Evolutionary conservation across 2,329 filamentous ascomycete species (phyloP).

Genomic region (Cercospora sesami): DNA sequence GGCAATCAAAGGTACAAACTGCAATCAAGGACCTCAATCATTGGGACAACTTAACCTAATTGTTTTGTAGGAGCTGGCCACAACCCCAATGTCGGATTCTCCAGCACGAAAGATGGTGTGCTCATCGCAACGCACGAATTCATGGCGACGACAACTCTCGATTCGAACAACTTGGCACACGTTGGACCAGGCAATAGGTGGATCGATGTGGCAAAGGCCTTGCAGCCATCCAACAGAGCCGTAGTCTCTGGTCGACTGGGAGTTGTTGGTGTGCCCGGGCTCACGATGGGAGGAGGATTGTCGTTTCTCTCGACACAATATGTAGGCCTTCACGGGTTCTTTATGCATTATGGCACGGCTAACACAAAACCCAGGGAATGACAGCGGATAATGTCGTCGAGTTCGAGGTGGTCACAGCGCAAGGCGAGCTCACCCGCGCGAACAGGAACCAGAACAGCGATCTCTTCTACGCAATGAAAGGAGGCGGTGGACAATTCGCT

Average conservation of each 20-base stretch:
- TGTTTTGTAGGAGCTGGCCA: conserved; percentile 45
- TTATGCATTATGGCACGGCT: neutral
- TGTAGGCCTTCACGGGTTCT: conserved; percentile 31
- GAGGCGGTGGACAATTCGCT: conserved; percentile 33
- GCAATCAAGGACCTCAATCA: neutral
- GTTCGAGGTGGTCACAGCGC: conserved; percentile 37
- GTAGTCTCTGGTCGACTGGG: conserved; percentile 32
- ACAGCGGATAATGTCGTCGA: conserved; percentile 34
- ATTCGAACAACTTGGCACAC: conserved; percentile 31
- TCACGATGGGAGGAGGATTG: conserved; percentile 36
- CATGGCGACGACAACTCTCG: conserved; percentile 44
- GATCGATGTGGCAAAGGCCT: conserved; percentile 28
- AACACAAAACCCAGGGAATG: conserved; percentile 25
- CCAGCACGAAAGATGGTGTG: conserved; percentile 48
- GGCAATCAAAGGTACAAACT: conserved; percentile 48
- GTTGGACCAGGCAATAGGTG: conserved; percentile 31
- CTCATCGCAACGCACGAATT: conserved; percentile 47
- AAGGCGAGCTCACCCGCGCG: conserved; percentile 30
- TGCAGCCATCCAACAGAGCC: conserved; percentile 26
- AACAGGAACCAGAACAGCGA: conserved; percentile 32
- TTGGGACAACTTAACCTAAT: neutral
- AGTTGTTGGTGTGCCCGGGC: conserved; percentile 33
- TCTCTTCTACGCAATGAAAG: conserved; percentile 32
- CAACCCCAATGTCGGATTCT: conserved; percentile 50
- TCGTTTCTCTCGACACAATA: conserved; percentile 29